Evolutionary conservation across 306 rosid genomes (phyloP), one percentile per base, ranked within the genome.

Genomic region (Citrullus mucosospermus): DNA sequence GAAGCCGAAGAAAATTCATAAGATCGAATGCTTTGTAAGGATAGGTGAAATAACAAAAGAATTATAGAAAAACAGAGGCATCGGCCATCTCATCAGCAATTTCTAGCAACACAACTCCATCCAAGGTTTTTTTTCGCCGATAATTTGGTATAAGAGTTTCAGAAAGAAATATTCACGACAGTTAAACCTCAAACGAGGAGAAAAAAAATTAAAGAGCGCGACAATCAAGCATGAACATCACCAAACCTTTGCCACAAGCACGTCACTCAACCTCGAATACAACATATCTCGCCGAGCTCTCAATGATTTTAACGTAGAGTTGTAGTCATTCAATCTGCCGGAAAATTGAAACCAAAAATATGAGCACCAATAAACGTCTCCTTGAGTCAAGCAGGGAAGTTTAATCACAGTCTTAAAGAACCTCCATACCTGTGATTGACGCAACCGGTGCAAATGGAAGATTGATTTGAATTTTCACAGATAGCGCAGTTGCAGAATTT

Each of bases 381-480:
- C 32, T 41, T 25, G 28, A 78, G 44, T 22, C 14, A 38, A 56
- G 54, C n/a, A 60, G 56, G 34, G 16, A 41, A 39, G 5, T 78
- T 25, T 0, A 60, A 77, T 60, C 22, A 14, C 18, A 75, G 34
- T 65, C 32, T 46, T 5, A 20, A 32, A 63, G 30, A 34, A 71
- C 66, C n/a, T 50, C 41, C 13, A 41, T 83, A 91, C 99, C 93
- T 92, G 84, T 84, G 88, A 81, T 95, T 95, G 41, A 95, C 99
- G 83, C 99, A 95, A 72, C 81, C 70, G 41, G 87, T 13, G 78
- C 99, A 95, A 41, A 92, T 84, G 17, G 91, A 95, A 83, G 97
- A 85, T 57, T 84, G 89, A 86, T 92, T 92, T 22, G 89, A 84
- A 82, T 86, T 88, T 86, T 89, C 97, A 84, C 99, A 95, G 13